Evolutionary conservation across 371 early-diverging fungal species (phyloP).

Genomic region (Syncephalastrum sp.): DNA sequence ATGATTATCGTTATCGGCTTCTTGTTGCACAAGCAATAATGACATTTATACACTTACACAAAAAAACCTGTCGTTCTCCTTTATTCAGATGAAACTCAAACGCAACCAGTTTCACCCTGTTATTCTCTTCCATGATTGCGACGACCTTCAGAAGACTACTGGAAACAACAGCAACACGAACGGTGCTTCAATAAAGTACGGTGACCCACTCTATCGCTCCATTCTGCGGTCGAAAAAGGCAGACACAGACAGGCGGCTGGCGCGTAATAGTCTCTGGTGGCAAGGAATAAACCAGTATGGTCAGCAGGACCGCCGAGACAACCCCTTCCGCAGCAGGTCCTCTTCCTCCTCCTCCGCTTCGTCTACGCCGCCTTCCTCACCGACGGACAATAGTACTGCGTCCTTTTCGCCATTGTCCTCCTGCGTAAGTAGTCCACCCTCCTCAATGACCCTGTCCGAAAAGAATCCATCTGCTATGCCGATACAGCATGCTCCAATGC

Average conservation of each 20-base stretch:
- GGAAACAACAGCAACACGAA: too few species aligned
- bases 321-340: constrained; percentile 5
- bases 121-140: constrained; percentile 19
- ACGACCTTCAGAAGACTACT: constrained; percentile 6
- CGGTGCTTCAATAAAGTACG: constrained; percentile 2
- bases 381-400: neutral
- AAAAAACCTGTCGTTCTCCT: too few species aligned
- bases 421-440: neutral
- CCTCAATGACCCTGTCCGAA: neutral
- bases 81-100: too few species aligned
- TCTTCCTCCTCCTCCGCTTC: constrained; percentile 7
- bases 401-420: neutral
- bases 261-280: constrained; percentile 24
- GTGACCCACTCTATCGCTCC: constrained; percentile 23
- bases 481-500: too few species aligned
- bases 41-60: too few species aligned
- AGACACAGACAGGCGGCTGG: constrained; percentile 19
- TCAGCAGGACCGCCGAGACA: neutral
- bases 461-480: too few species aligned
- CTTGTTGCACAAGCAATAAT: too few species aligned
- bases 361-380: constrained; percentile 6
- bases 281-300: constrained; percentile 12
- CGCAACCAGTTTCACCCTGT: constrained; percentile 17
- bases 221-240: constrained; percentile 21
- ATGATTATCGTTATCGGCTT: too few species aligned